Evolutionary conservation across 2,329 filamentous ascomycete genomes (phyloP), one percentile per base, ranked within the genome.

Genomic region (Sclerotinia trifoliorum): DNA sequence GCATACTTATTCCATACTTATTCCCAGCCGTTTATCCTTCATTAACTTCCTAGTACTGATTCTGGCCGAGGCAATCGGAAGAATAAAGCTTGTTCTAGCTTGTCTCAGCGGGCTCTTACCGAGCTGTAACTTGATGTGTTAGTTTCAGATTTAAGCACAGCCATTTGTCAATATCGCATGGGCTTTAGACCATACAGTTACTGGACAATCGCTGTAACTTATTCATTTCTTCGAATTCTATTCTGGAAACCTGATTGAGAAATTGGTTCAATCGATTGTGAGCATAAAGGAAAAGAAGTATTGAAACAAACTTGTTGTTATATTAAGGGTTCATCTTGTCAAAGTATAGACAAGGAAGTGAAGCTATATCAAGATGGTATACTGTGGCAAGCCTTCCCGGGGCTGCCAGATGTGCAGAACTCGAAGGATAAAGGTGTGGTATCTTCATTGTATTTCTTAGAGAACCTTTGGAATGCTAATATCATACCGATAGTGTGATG

Each of bases 341-440:
- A 32, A 35, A 65, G 29, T 10, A 60, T 35, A 60, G 32, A 32
- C 21, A 42, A 39, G 24, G 32, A 42, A 52, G 48, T 57, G 26
- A 62, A 58, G 32, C 35, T 54, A 69, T 70, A 55, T 68, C 78
- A 79, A 69, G 71, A 89, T 89, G 87, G 87, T 88, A 17, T 89
- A 88, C 74, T 87, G 85, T 70, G 87, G 87, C 54, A 88, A 88
- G 79, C 86, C 88, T 75, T 89, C 87, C 0, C 80, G 83, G 79
- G 90, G 89, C 74, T 92, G 90, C 75, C 89, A 90, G 80, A 91
- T 89, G 85, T 92, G 90, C 77, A 85, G 89, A 77, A 89, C 85
- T 48, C 84, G 90, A 72, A 84, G 89, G 73, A 92, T 92, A 76
- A 92, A 92, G 84, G 90, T 90, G 82, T 71, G 82, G 35, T 24